phyloP scores from a whole-genome alignment of 257 asterid species.

The Forsythia viridissima region DNA sequence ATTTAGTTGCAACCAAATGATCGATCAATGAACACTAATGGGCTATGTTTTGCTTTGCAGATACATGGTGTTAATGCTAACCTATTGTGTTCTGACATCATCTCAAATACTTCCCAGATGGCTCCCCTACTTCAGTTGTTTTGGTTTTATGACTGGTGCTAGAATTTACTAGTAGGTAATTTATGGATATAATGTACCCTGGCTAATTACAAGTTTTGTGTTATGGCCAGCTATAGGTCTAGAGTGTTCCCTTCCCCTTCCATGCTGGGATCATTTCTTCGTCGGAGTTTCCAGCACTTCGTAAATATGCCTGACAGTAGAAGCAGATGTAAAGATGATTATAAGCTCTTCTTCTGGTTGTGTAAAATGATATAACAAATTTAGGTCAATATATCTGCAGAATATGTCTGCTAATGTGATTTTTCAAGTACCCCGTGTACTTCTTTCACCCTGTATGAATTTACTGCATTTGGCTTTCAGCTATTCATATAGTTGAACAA shows the following conservation, averaged over 20 bases:
- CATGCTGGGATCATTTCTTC: constrained; percentile 13
- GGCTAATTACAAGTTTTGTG: constrained; percentile 29
- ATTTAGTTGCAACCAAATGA: constrained; percentile 2
- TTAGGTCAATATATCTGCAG: constrained; percentile 18
- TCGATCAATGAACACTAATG: not conserved
- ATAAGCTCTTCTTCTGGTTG: constrained; percentile 15
- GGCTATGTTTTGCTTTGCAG: constrained; percentile 32
- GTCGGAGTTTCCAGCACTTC: constrained; percentile 5
- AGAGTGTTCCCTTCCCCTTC: constrained; percentile 10
- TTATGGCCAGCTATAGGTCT: constrained; percentile 20
- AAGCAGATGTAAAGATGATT: constrained; percentile 20
- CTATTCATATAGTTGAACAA: not conserved
- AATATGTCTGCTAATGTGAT: constrained; percentile 1
- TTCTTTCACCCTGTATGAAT: not conserved
- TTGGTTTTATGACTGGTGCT: constrained; percentile 28
- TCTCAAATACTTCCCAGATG: constrained; percentile 27
- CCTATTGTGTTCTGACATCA: constrained; percentile 37
- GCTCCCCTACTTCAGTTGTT: constrained; percentile 27
- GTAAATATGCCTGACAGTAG: constrained; percentile 29
- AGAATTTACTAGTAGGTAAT: constrained; percentile 26
- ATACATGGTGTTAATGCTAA: constrained; percentile 50
- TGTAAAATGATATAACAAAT: constrained; percentile 26
- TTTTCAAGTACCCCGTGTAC: not conserved
- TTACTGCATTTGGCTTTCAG: not conserved
- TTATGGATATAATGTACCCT: constrained; percentile 22